Percentiles rank a stretch among this genome's conserved stretches.
Evolutionary conservation across 2,329 filamentous ascomycete species (phyloP).

Genomic region (Talaromyces piceae): DNA sequence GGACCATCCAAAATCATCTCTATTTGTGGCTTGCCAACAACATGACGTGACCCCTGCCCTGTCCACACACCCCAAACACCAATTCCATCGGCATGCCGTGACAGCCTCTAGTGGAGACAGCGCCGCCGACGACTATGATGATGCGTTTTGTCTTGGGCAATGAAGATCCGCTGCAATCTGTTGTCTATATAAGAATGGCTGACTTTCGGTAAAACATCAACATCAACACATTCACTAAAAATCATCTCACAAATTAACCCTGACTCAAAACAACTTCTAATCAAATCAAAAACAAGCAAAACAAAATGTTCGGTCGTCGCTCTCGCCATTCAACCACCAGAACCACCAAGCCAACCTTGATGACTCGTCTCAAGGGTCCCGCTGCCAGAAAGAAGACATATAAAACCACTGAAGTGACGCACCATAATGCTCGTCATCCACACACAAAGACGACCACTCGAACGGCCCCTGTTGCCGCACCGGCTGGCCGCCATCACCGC

Average conservation of each 20-base stretch:
- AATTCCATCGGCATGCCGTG: background rate
- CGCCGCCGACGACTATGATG: background rate
- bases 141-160: background rate
- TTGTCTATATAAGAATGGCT: background rate
- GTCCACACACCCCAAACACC: background rate
- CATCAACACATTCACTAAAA: background rate
- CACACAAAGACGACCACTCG: slow-evolving; percentile 36
- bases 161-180: background rate
- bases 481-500: slow-evolving; percentile 51
- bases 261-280: too few species aligned
- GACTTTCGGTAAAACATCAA: background rate
- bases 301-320: slow-evolving; percentile 10
- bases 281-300: background rate
- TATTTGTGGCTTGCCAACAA: background rate
- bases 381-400: slow-evolving; percentile 25
- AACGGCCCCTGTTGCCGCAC: slow-evolving; percentile 33
- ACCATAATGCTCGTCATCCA: slow-evolving; percentile 29
- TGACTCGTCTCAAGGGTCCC: slow-evolving; percentile 46
- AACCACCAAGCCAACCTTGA: slow-evolving; percentile 44
- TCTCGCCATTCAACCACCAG: slow-evolving; percentile 28
- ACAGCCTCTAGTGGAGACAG: background rate
- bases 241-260: too few species aligned
- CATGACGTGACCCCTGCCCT: background rate
- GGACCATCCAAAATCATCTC: background rate
- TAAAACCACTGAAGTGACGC: slow-evolving; percentile 21